Conservation (phyloP, 1,139 yeast species). For the Saccharomyces hybrid region DNA sequence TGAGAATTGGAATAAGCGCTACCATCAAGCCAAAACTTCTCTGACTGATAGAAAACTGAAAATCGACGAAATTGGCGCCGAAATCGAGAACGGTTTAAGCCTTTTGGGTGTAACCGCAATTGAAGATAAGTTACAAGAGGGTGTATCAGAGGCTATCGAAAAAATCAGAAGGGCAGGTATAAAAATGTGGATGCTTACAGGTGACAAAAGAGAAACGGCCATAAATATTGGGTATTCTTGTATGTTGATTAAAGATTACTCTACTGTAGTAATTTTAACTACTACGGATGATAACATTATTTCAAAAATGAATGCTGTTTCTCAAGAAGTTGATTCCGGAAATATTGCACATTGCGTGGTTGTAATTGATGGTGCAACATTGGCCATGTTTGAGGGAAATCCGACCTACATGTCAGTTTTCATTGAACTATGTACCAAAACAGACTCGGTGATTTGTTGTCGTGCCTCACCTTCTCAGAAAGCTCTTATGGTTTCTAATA, state of each 20-base stretch:
- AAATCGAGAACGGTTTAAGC: conserved; percentile 58
- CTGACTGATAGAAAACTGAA: conserved; percentile 56
- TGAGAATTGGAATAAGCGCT: conserved; percentile 56
- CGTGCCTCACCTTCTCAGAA: conserved; percentile 96
- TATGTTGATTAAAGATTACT: conserved; percentile 83
- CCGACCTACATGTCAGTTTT: conserved; percentile 63
- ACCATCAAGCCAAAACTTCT: conserved; percentile 71
- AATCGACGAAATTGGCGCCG: conserved; percentile 66
- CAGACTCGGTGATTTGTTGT: conserved; percentile 90
- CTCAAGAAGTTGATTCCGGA: conserved; percentile 45
- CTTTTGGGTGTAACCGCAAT: conserved; percentile 92
- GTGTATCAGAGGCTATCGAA: conserved; percentile 91
- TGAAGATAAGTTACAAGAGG: conserved; percentile 92
- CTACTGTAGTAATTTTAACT: conserved; percentile 73
- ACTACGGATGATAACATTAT: conserved; percentile 50
- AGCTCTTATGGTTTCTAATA: conserved; percentile 76
- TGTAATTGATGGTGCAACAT: conserved; percentile 86
- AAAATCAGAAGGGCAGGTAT: conserved; percentile 89
- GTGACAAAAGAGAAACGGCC: conserved; percentile 96
- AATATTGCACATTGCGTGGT: conserved; percentile 87
- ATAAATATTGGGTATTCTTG: conserved; percentile 95
- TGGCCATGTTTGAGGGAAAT: conserved; percentile 65
- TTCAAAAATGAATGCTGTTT: conserved; percentile 36
- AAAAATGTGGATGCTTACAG: conserved; percentile 95
- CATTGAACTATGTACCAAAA: conserved; percentile 73